Base-by-base conservation (phyloP, 1,139 yeast genomes). In the Suhomyces ambrosiae region DNA sequence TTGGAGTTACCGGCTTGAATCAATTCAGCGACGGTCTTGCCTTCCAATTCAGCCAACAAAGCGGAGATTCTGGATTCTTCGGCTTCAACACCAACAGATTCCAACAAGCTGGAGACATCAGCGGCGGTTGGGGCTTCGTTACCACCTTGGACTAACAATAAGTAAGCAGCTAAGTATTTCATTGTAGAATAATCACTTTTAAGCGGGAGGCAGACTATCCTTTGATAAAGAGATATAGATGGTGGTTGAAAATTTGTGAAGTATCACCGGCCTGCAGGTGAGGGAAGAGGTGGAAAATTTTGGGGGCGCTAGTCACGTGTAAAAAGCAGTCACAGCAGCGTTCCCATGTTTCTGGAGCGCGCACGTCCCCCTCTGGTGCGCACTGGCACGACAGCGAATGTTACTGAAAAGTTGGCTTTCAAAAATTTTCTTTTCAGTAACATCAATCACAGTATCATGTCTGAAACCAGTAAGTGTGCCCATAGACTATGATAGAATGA, bases 151-250 rank as follows among this genome's bases (percentile, higher is more conserved):
- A 79, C 85, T 71, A 85, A 81, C 72, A 84, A 80, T 71, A 85
- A 79, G 80, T 85, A 85, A 74, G 94, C 90, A 75, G 94, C 92
- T 74, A 85, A 79, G 80, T 85, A 85, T 80, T 83, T 85, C 94
- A 85, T 80, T 74, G 65, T 60, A 73, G 76, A 74, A 75, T 74
- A 76, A 75, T 76, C 80, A 69, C 68, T 56, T 71, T 76, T 76
- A 76, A 76, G 81, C 80, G 61, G 58, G 45, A 47, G 46, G 81
- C 81, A 68, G 81, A 76, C 80, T 74, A 76, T 76, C 74, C 81
- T 68, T 74, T 75, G 64, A 53, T 53, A 27, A 32, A 31, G 35
- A 35, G 34, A 6, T 15, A 10, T 6, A n/a, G 15, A 17, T 19
- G 30, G 7, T 18, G 27, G 28, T 28, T 30, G 40, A 37, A 37